Base-by-base conservation (phyloP, 2,329 filamentous ascomycete genomes). In the Botrytis elliptica region DNA sequence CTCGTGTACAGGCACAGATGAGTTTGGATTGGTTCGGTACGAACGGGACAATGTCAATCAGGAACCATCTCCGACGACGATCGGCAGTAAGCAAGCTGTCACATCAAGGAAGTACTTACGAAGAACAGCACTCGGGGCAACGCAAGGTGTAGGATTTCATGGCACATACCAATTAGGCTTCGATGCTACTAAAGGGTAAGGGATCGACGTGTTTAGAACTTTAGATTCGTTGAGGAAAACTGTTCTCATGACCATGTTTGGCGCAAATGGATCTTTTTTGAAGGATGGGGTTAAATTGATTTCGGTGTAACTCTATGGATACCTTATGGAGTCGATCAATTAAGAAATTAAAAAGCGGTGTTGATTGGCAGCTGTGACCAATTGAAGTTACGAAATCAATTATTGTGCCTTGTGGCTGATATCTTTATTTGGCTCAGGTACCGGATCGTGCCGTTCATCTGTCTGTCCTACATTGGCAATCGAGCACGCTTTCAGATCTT, bases 51-150 rank as follows among this genome's bases (percentile, higher is more conserved):
- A 5, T 67, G 22, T 42, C 38, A 67, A 57, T 59, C 29, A 44
- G 36, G 70, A 40, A 65, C 33, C 20, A 72, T 59, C 46, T 40
- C 62, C 70, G 70, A 67, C 18, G 10, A 44, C 7, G 70, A 72
- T 72, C 38, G 33, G 22, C 70, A 42, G 36, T 36, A n/a, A 55
- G 36, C 49, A 57, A 29, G 4, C 18, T 57, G 66, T 16, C 25
- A 29, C 1, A 29, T 44, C 40, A 22, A 12, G 46, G 38, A 68
- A 42, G 3, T 33, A 5, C 25, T 25, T 14, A 40, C 12, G 4
- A 22, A 22, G 38, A 14, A 40, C 18, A 55, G 25, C 46, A 67
- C 49, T 57, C 65, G 46, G 46, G 36, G 25, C 25, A 67, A 29
- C 25, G 46, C 25, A 55, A 42, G n/a, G 25, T 42, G n/a, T 29